Evolutionary conservation across 2,329 filamentous ascomycete genomes (phyloP).

Genomic region (Pestalotiopsis sp.): DNA sequence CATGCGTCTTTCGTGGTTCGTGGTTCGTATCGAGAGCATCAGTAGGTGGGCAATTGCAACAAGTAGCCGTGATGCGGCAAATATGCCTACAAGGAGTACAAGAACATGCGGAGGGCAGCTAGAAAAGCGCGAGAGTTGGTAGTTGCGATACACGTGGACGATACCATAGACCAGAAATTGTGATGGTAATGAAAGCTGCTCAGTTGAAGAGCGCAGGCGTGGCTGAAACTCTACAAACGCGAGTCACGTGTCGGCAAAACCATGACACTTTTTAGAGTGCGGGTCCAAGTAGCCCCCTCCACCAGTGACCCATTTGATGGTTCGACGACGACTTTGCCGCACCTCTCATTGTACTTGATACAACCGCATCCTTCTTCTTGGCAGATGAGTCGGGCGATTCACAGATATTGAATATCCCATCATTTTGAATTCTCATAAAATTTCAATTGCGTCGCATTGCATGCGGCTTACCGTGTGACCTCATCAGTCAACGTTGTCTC

Average conservation of each 20-base stretch:
- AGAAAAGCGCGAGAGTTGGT: background rate
- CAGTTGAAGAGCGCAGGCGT: background rate
- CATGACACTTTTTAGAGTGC: conserved; percentile 5
- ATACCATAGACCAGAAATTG: background rate
- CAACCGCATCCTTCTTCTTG: conserved; percentile 8
- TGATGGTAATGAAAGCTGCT: background rate
- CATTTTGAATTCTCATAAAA: background rate
- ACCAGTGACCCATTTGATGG: background rate
- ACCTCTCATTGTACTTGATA: conserved; percentile 11
- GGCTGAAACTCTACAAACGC: conserved; percentile 13
- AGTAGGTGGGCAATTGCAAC: too few relatives aligned
- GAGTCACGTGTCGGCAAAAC: conserved; percentile 9
- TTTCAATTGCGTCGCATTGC: conserved; percentile 4
- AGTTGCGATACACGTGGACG: background rate
- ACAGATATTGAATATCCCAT: background rate
- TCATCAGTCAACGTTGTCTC: background rate
- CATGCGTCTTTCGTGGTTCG: too few relatives aligned
- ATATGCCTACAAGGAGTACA: too few relatives aligned
- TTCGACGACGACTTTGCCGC: conserved; percentile 13
- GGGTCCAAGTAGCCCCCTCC: conserved; percentile 6
- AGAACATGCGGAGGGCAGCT: too few relatives aligned
- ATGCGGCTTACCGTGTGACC: background rate
- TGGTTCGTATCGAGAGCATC: too few relatives aligned
- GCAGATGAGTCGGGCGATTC: background rate
- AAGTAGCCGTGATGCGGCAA: too few relatives aligned